Conservation (phyloP, 2,329 filamentous ascomycete species). For the Phialemonium atrogriseum region DNA sequence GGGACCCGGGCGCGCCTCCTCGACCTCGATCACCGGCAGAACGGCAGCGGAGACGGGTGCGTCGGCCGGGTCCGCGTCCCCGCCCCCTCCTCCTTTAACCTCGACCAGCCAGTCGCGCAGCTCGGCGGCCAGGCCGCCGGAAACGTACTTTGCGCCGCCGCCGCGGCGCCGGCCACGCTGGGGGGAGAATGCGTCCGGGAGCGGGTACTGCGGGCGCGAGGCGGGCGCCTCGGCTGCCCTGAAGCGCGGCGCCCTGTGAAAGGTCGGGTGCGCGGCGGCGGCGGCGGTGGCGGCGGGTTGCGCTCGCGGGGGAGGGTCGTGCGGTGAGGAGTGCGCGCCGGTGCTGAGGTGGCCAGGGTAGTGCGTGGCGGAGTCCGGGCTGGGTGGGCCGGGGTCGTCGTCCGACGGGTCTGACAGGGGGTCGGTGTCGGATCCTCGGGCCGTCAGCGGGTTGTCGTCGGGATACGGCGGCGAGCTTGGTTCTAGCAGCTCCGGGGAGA, state of each 20-base stretch:
- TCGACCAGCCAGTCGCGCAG: constrained; percentile 36
- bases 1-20: background rate
- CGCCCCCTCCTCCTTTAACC: constrained; percentile 21
- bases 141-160: constrained; percentile 24
- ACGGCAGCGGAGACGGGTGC: constrained; percentile 10
- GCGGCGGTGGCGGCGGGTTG: background rate
- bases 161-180: no score
- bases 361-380: no score
- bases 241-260: constrained; percentile 29
- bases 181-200: constrained; percentile 31
- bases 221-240: constrained; percentile 20
- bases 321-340: background rate
- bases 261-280: constrained; percentile 16
- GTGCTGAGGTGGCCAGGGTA: no score
- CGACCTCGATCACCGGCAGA: constrained; percentile 6
- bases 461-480: no score
- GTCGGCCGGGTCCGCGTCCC: constrained; percentile 5
- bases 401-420: no score
- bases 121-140: constrained; percentile 31
- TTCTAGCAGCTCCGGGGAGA: constrained; percentile 16
- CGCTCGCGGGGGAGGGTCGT: background rate
- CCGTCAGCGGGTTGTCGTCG: constrained; percentile 3
- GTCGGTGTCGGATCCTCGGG: no score
- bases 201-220: constrained; percentile 15
- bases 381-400: no score